Evolutionary conservation across 345 rosid species (phyloP), one percentile per base, ranked within the genome.

Genomic region (Orychophragmus violaceus): DNA sequence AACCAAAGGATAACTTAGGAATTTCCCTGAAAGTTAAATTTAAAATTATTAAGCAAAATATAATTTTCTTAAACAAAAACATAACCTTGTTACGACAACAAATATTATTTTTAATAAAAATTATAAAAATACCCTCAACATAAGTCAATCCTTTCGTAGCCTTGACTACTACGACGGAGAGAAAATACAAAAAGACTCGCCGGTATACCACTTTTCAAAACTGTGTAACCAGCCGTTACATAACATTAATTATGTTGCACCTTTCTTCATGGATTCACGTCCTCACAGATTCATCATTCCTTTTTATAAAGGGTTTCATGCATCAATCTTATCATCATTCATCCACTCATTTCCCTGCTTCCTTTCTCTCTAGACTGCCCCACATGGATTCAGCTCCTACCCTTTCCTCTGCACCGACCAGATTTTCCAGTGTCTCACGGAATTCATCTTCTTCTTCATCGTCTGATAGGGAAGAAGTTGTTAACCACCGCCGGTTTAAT

Each of bases 361-460:
- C 37, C 17, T 36, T 14, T 57, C 2, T 33, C 61, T 41, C 35
- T 13, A 80, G 74, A 63, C 74, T 77, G 76, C 46, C 36, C 3
- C 77, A 78, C 30, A 82, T 76, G 61, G 83, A 76, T 44, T 74
- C 66, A 36, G 52, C 36, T 64, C 61, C 69, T 5, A 37, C 44
- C 6, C 10, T 44, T 45, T 24, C 51, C 23, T 29, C 76, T 9
- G 6, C 11, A 3, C 60, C 42, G 33, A 10, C 32, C 5, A 14
- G 32, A 51, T 24, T 14, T 9, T 8, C 32, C 8, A 8, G 28
- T 5, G 25, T 9, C 9, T 0, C n/a, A n/a, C n/a, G n/a, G n/a
- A n/a, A n/a, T n/a, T n/a, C n/a, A n/a, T n/a, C n/a, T n/a, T n/a
- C n/a, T n/a, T n/a, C n/a, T n/a, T n/a, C n/a, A n/a, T n/a, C n/a